phyloP scores from a whole-genome alignment of 2,329 filamentous ascomycete species.

The Diaporthe longicolla region DNA sequence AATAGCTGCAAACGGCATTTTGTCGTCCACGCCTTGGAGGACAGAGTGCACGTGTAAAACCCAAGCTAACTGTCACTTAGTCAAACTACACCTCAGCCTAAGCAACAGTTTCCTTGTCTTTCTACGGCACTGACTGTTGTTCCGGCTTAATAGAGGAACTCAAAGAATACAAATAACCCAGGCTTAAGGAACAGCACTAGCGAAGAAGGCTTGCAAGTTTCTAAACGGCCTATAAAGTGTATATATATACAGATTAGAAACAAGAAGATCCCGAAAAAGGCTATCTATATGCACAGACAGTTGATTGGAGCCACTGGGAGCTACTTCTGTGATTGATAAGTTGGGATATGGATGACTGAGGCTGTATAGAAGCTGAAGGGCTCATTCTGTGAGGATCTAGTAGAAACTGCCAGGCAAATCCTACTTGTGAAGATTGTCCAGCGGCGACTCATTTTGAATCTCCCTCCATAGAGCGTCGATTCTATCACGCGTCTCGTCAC shows the following conservation, averaged over 20 bases:
- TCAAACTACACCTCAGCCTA: neutral
- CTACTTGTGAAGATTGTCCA: neutral
- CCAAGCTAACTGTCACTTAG: neutral
- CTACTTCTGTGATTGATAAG: neutral
- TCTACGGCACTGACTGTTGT: too few relatives aligned
- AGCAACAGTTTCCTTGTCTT: too few relatives aligned
- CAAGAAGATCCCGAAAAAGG: too few relatives aligned
- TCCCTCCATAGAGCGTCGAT: neutral
- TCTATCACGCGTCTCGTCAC: conserved; percentile 3
- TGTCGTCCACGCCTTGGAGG: conserved; percentile 1
- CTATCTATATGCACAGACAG: too few relatives aligned
- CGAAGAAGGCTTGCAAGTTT: too few relatives aligned
- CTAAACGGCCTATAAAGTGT: too few relatives aligned
- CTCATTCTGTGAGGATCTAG: neutral
- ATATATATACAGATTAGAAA: too few relatives aligned
- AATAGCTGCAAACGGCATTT: too few relatives aligned
- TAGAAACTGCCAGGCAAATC: neutral
- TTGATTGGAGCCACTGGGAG: neutral
- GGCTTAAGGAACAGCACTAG: too few relatives aligned
- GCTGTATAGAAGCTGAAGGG: neutral
- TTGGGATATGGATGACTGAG: neutral
- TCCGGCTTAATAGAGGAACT: too few relatives aligned
- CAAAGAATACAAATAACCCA: too few relatives aligned
- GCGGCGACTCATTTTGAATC: conserved; percentile 3
- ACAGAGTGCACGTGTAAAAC: too few relatives aligned